A percentile compares a stretch with the other conserved stretches of the same genome.
phyloP scores from a whole-genome alignment of 2,329 filamentous ascomycete species.

The Grosmannia clavigera region DNA sequence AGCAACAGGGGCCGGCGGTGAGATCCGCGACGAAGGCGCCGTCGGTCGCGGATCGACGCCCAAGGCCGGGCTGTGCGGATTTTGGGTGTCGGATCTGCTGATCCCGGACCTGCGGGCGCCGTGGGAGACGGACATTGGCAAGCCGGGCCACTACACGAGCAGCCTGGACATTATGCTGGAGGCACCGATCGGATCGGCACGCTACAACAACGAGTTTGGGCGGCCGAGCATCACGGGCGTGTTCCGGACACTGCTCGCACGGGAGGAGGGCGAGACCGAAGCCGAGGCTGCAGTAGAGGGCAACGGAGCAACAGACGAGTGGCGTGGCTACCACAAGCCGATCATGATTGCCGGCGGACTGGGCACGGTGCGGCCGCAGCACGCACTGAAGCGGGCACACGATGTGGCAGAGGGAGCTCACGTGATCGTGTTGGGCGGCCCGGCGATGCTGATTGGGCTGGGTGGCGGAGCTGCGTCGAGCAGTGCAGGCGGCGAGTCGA shows the following conservation, averaged over 20 bases:
- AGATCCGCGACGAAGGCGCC: constrained; percentile 90
- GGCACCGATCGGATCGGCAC: constrained; percentile 84
- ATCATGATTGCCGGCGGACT: constrained; percentile 97
- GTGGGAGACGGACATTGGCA: constrained; percentile 87
- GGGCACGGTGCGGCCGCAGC: constrained; percentile 79
- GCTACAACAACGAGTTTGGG: constrained; percentile 97
- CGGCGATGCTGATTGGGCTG: constrained; percentile 94
- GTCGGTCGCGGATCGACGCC: constrained; percentile 87
- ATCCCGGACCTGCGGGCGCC: constrained; percentile 74
- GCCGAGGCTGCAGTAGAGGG: constrained; percentile 34
- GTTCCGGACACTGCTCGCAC: constrained; percentile 79
- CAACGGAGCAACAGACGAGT: constrained; percentile 13
- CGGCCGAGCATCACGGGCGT: constrained; percentile 78
- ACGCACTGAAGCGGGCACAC: constrained; percentile 72
- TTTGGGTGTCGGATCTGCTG: constrained; percentile 86
- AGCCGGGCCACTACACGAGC: constrained; percentile 83
- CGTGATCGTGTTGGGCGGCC: constrained; percentile 84
- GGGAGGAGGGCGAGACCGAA: constrained; percentile 33
- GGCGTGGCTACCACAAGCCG: constrained; percentile 92
- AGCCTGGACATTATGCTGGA: constrained; percentile 96
- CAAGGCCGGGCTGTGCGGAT: constrained; percentile 84
- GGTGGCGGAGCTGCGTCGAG: constrained; percentile 92
- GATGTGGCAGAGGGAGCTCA: constrained; percentile 80
- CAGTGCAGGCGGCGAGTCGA: constrained; percentile 75
- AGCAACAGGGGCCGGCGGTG: constrained; percentile 87